phyloP scores from a whole-genome alignment of 1,139 yeast species.

The Dujonia santamariae region DNA sequence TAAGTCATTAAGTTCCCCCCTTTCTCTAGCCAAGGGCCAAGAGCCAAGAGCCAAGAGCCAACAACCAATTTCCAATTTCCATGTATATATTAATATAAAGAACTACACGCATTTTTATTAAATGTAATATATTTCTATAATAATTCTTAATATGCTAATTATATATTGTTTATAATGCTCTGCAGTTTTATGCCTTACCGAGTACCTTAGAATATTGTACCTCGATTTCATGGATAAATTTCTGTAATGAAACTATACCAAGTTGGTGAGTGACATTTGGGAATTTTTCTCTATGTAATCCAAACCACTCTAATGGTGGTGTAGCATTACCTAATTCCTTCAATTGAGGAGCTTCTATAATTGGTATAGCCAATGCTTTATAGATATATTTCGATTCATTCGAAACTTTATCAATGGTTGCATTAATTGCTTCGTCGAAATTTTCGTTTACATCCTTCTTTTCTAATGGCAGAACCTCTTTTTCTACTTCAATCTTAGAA shows the following conservation, averaged over 20 bases:
- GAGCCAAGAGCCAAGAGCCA: too few species aligned
- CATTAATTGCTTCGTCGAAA: slow-evolving; percentile 49
- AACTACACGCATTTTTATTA: too few species aligned
- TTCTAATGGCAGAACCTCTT: slow-evolving; percentile 29
- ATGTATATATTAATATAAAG: too few species aligned
- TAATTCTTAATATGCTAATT: not conserved
- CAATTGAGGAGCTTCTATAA: slow-evolving; percentile 84
- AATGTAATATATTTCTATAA: too few species aligned
- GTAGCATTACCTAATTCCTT: slow-evolving; percentile 94
- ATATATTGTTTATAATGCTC: not conserved
- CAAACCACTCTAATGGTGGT: slow-evolving; percentile 98
- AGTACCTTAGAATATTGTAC: slow-evolving; percentile 45
- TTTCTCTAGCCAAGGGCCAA: too few species aligned
- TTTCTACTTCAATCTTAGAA: slow-evolving; percentile 18
- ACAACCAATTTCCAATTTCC: too few species aligned
- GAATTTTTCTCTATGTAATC: slow-evolving; percentile 78
- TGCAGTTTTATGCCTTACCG: slow-evolving; percentile 36
- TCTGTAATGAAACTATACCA: slow-evolving; percentile 71
- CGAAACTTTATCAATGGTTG: slow-evolving; percentile 63
- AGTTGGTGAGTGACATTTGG: slow-evolving; percentile 85
- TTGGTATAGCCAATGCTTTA: slow-evolving; percentile 67
- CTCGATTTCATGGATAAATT: slow-evolving; percentile 63
- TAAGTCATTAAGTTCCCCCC: slow-evolving; percentile 72
- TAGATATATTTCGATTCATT: slow-evolving; percentile 58
- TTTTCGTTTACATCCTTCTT: slow-evolving; percentile 37